Percentiles rank a stretch among this genome's conserved stretches.
Evolutionary conservation across 1,284 basidiomycete genomes (phyloP).

Genomic region (Neonothopanus nambi): DNA sequence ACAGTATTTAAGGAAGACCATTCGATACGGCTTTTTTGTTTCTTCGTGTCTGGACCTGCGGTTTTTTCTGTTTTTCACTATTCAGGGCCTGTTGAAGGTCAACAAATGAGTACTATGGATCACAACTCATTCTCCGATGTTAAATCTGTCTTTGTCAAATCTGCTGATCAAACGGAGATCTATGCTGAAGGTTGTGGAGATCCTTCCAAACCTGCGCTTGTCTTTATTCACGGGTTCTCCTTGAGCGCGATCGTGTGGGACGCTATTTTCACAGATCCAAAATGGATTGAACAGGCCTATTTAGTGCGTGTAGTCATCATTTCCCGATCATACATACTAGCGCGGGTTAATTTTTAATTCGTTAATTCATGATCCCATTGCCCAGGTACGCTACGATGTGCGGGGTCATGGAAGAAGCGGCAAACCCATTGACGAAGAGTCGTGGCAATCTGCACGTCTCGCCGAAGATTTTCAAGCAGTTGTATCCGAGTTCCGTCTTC

Average conservation of each 20-base stretch:
- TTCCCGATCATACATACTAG: conserved; percentile 22
- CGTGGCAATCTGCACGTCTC: conserved; percentile 5
- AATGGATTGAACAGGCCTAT: no score
- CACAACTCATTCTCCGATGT: no score
- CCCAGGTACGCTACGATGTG: conserved; percentile 32
- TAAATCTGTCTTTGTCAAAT: not conserved
- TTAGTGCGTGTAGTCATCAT: not conserved
- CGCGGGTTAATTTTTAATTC: conserved; percentile 26
- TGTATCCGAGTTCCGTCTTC: conserved; percentile 7
- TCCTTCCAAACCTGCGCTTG: conserved; percentile 35
- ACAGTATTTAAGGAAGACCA: no score
- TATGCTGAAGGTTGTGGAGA: conserved; percentile 41
- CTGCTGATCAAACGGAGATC: conserved; percentile 31
- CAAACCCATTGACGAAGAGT: conserved; percentile 3
- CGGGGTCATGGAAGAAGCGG: conserved; percentile 12
- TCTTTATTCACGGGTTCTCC: conserved; percentile 44
- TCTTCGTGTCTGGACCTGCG: no score
- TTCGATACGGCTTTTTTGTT: no score
- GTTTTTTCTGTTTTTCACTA: no score
- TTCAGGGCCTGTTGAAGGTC: no score
- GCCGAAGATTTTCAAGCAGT: conserved; percentile 15
- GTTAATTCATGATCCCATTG: conserved; percentile 33
- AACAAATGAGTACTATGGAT: no score
- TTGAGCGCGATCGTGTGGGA: conserved; percentile 38
- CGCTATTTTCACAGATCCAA: conserved; percentile 31